phyloP scores from a whole-genome alignment of 169 alveolate genomes.

The Cryptosporidium tyzzeri region DNA sequence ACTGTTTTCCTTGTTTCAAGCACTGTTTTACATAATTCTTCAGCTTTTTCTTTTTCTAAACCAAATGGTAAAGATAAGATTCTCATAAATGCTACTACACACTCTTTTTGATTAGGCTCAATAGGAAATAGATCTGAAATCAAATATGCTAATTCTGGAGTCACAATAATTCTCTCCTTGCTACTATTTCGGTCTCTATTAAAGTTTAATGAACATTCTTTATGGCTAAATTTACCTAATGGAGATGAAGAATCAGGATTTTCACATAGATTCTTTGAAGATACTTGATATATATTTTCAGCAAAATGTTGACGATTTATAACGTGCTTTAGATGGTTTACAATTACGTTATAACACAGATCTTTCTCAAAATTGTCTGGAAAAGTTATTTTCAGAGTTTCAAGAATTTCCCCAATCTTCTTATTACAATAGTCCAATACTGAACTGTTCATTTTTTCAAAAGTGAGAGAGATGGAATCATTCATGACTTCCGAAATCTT shows the following conservation, averaged over 20 bases:
- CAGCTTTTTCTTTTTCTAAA: slow-evolving; percentile 19
- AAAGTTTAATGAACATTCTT: background rate
- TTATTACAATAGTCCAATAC: slow-evolving; percentile 32
- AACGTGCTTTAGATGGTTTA: slow-evolving; percentile 22
- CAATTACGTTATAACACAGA: slow-evolving; percentile 51
- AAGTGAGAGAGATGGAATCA: background rate
- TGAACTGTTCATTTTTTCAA: background rate
- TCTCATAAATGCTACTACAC: slow-evolving; percentile 47
- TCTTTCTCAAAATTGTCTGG: background rate
- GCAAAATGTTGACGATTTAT: slow-evolving; percentile 69
- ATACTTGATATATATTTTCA: slow-evolving; percentile 58
- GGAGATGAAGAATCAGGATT: background rate
- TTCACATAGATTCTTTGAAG: background rate
- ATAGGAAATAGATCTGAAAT: slow-evolving; percentile 65
- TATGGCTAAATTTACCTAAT: background rate
- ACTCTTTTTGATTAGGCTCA: slow-evolving; percentile 33
- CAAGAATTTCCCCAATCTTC: background rate
- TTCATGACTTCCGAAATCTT: background rate
- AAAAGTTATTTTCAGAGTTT: background rate
- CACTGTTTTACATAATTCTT: slow-evolving; percentile 13
- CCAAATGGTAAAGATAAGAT: slow-evolving; percentile 45
- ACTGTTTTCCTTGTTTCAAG: slow-evolving; percentile 23
- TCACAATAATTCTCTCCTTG: background rate
- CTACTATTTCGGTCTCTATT: background rate
- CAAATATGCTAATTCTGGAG: slow-evolving; percentile 58